These are phyloP conservation scores for Suillus fuscotomentosus DNA, from an alignment of 768 basidiomycete species.

Conservation along the genomic window DNA sequence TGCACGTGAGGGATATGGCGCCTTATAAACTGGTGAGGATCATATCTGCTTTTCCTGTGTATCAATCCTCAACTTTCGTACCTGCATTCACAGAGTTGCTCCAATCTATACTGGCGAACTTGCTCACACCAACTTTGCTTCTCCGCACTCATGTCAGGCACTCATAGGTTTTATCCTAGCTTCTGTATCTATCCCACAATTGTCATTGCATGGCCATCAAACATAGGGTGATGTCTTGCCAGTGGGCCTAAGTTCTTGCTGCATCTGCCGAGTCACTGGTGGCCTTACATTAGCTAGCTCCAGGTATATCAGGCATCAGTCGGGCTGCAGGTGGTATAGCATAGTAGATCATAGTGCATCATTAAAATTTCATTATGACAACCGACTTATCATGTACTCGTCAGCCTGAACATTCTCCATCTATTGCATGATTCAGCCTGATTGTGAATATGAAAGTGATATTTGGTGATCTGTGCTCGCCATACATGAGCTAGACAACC, in stretches of 20 bases:
- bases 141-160: slow-evolving; percentile 73
- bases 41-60: slow-evolving; percentile 37
- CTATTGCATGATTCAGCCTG: not conserved
- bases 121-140: slow-evolving; percentile 63
- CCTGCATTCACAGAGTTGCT: slow-evolving; percentile 61
- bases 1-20: not conserved
- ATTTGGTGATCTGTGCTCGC: not conserved
- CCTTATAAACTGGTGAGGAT: not conserved
- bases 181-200: slow-evolving; percentile 45
- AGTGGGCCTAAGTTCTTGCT: no score
- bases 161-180: slow-evolving; percentile 67
- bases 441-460: not conserved
- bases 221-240: no score
- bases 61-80: slow-evolving; percentile 67
- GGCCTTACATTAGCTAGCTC: not conserved
- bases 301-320: not conserved
- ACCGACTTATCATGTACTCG: not conserved
- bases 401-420: not conserved
- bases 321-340: not conserved
- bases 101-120: slow-evolving; percentile 58
- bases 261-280: not conserved
- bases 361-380: not conserved
- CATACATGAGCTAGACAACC: not conserved
- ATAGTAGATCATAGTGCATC: not conserved
- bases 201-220: slow-evolving; percentile 30